phyloP scores from a whole-genome alignment of 352 stramenopile genomes.

The Phytophthora pluvialis region DNA sequence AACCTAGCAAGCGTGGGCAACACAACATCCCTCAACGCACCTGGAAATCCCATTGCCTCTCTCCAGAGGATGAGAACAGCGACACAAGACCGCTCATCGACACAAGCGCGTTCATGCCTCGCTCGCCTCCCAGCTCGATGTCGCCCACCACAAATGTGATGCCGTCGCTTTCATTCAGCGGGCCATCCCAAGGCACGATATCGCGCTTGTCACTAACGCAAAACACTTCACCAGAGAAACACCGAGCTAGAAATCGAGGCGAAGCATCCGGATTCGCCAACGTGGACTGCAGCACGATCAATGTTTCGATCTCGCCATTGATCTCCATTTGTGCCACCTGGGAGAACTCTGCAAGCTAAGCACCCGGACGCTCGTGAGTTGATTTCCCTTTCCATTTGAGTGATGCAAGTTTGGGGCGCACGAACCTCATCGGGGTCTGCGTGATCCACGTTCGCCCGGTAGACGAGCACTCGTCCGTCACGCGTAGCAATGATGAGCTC shows the following conservation, averaged over 20 bases:
- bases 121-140: slow-evolving; percentile 31
- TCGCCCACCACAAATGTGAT: slow-evolving; percentile 56
- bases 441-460: slow-evolving; percentile 35
- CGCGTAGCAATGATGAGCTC: slow-evolving; percentile 71
- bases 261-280: slow-evolving; percentile 3
- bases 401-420: not conserved
- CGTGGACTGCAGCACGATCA: slow-evolving; percentile 41
- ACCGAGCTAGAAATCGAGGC: slow-evolving; percentile 52
- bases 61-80: slow-evolving; percentile 42
- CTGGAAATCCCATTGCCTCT: slow-evolving; percentile 56
- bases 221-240: slow-evolving; percentile 63
- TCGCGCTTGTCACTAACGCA: slow-evolving; percentile 34
- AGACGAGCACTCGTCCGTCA: slow-evolving; percentile 68
- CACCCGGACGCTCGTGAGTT: slow-evolving; percentile 6
- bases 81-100: slow-evolving; percentile 47
- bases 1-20: not conserved
- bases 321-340: slow-evolving; percentile 64
- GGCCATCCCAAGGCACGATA: slow-evolving; percentile 42
- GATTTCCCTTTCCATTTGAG: not conserved
- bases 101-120: slow-evolving; percentile 42
- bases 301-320: slow-evolving; percentile 62
- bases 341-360: slow-evolving; percentile 55
- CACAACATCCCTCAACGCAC: slow-evolving; percentile 24
- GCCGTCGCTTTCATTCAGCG: slow-evolving; percentile 31
- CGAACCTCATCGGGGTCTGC: slow-evolving; percentile 24